phyloP scores from a whole-genome alignment of 2,329 filamentous ascomycete species.

The Exophiala calicioides region DNA sequence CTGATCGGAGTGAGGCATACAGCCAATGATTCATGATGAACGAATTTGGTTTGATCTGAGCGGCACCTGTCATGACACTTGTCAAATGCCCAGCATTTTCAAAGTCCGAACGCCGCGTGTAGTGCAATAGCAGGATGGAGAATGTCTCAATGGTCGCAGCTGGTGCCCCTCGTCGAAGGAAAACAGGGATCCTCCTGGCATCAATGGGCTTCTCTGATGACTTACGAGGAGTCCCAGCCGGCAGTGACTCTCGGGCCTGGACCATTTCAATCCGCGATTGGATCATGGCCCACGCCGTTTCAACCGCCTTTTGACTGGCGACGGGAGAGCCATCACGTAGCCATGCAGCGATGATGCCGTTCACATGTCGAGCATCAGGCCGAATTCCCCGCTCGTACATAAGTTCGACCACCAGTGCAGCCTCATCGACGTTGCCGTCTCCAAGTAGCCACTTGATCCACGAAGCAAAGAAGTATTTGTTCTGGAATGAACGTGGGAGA shows the following conservation, averaged over 20 bases:
- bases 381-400: conserved; percentile 70
- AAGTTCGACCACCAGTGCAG: conserved; percentile 69
- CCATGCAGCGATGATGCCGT: conserved; percentile 79
- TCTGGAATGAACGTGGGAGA: conserved; percentile 58
- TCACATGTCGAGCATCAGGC: conserved; percentile 74
- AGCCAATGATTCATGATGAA: conserved; percentile 81
- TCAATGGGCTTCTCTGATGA: conserved; percentile 3
- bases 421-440: conserved; percentile 68
- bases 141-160: conserved; percentile 76
- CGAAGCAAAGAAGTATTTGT: conserved; percentile 81
- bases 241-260: conserved; percentile 33
- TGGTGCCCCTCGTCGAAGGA: conserved; percentile 48
- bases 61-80: conserved; percentile 58
- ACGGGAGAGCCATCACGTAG: conserved; percentile 62
- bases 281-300: conserved; percentile 76
- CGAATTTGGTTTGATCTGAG: conserved; percentile 67
- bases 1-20: conserved; percentile 63
- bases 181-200: conserved; percentile 36
- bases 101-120: conserved; percentile 63
- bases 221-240: background rate
- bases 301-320: conserved; percentile 63
- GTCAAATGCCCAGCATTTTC: conserved; percentile 61
- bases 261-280: conserved; percentile 66
- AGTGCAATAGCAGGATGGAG: conserved; percentile 71
- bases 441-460: conserved; percentile 85